Evolutionary conservation across 306 rosid genomes (phyloP).

Genomic region (Canavalia ensiformis): DNA sequence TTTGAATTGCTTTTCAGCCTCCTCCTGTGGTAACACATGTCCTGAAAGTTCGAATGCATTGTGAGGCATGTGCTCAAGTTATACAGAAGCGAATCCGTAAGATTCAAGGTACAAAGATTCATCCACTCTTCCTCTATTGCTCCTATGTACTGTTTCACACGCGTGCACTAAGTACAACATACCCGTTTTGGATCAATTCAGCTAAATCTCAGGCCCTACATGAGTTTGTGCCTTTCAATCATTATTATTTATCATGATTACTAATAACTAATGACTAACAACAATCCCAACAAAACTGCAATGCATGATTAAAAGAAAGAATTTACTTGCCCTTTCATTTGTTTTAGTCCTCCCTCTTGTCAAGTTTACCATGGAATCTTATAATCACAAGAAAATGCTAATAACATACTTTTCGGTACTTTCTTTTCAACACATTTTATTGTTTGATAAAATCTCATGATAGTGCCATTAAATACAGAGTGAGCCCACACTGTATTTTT

Average conservation of each 20-base stretch:
- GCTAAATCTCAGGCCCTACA: slow-evolving; percentile 21
- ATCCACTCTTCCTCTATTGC: background rate
- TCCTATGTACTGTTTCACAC: background rate
- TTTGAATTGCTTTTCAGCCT: slow-evolving; percentile 55
- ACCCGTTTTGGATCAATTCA: background rate
- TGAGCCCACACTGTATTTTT: background rate
- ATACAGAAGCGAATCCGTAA: slow-evolving; percentile 71
- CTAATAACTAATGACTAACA: background rate
- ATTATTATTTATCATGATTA: background rate
- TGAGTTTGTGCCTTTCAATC: background rate
- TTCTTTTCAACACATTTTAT: background rate
- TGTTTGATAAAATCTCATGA: background rate
- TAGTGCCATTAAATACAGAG: background rate
- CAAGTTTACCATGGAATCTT: slow-evolving; percentile 21
- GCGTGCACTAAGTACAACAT: background rate
- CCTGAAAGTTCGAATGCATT: slow-evolving; percentile 76
- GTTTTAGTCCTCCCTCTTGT: slow-evolving; percentile 8
- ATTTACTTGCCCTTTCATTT: slow-evolving; percentile 7
- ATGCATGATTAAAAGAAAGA: background rate
- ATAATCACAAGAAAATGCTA: background rate
- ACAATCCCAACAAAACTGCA: slow-evolving; percentile 6
- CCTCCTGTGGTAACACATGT: slow-evolving; percentile 66
- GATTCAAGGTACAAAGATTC: slow-evolving; percentile 64
- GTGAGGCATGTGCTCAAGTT: slow-evolving; percentile 84
- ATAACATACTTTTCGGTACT: background rate